Base-by-base conservation (phyloP, 306 rosid species). In the Inga oerstediana region DNA sequence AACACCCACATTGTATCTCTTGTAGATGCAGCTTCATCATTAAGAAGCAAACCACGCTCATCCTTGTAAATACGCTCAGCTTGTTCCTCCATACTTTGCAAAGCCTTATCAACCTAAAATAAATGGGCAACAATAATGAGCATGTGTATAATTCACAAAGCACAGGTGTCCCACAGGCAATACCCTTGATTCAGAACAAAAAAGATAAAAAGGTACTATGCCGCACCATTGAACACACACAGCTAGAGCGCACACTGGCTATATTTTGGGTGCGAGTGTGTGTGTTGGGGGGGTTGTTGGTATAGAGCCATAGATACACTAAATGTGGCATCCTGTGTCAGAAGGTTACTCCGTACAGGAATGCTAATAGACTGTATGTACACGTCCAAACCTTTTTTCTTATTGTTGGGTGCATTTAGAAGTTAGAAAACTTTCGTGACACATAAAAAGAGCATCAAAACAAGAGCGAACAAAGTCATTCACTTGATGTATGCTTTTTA, bases 11-110 rank as follows among this genome's bases (percentile, higher is more conserved):
- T 93, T 51, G 97, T 97, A 92, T 96, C 99, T 87, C 99, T 90
- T 39, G 97, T 92, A 49, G 98, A 93, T 59, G 99, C 97, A 70
- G 99, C 99, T 82, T 96, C 99, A 85, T 96, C 97, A 44, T 93
- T 96, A 80, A 90, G 99, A 73, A 93, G 93, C 80, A 85, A 85
- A 66, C 92, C 94, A 64, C 91, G 89, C 84, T 96, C 99, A 80
- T 96, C 98, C 93, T 91, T 93, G 93, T 93, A 96, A 80, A 91
- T 92, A 37, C 89, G 92, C 84, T 96, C 97, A 71, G 98, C 97
- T 86, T 96, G 98, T 83, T 89, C 93, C 88, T 96, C 99, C 89
- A 93, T 91, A 65, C 99, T 96, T 80, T 74, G 90, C 85, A 96
- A 92, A 67, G 99, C 97, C 91, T 91, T 93, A 54, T 92, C 99